A percentile compares a stretch with the other conserved stretches of the same genome.
These are phyloP conservation scores for Saussurea involucrata DNA, from an alignment of 129 eudicot species.

Conservation along the genomic window DNA sequence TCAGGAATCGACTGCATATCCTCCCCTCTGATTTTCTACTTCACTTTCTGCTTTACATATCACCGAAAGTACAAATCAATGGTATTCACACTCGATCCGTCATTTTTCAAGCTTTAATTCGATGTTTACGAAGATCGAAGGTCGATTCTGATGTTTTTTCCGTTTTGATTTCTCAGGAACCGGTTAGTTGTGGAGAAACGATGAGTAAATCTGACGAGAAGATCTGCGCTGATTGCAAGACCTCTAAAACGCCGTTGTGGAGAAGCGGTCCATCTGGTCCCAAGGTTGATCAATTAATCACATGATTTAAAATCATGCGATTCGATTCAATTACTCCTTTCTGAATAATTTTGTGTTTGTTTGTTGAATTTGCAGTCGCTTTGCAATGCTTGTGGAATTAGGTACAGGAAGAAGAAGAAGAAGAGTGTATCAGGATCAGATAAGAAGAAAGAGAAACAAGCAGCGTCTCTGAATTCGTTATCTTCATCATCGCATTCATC, in stretches of 20 bases:
- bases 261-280: slow-evolving; percentile 76
- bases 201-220: slow-evolving; percentile 13
- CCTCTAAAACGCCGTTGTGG: slow-evolving; percentile 73
- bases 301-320: no score
- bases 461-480: background rate
- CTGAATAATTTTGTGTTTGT: background rate
- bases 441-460: slow-evolving; percentile 17
- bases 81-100: background rate
- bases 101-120: background rate
- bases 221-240: slow-evolving; percentile 57
- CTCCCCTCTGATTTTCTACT: background rate
- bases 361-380: slow-evolving; percentile 42
- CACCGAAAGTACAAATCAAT: background rate
- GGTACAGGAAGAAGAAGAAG: slow-evolving; percentile 64
- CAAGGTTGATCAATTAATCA: slow-evolving; percentile 43
- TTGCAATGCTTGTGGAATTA: slow-evolving; percentile 82
- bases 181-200: background rate
- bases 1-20: background rate
- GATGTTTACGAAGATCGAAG: background rate
- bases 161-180: slow-evolving; percentile 7
- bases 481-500: background rate
- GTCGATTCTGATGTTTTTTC: background rate
- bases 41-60: background rate
- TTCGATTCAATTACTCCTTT: background rate
- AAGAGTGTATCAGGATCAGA: background rate